phyloP scores from a whole-genome alignment of 352 stramenopile genomes.

The Phytophthora meadii region DNA sequence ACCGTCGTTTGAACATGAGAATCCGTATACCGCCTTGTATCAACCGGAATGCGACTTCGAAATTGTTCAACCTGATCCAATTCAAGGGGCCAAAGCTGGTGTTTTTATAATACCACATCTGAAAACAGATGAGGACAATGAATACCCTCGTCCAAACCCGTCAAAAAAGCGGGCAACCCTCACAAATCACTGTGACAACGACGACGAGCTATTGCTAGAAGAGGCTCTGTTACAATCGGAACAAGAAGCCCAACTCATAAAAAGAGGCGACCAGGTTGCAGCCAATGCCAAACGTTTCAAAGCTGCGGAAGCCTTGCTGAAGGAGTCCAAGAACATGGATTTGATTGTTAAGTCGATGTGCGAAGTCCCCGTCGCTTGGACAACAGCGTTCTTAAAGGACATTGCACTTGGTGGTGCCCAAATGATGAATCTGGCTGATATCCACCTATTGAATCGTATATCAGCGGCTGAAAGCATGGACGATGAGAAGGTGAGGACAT shows the following conservation, averaged over 20 bases:
- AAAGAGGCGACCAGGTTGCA: too few species aligned
- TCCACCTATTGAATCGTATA: background rate
- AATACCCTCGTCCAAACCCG: too few species aligned
- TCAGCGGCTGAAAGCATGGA: background rate
- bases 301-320: too few species aligned
- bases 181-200: too few species aligned
- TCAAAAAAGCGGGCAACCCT: too few species aligned
- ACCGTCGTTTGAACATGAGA: background rate
- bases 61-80: background rate
- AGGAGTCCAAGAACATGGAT: background rate
- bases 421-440: background rate
- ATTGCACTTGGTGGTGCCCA: background rate
- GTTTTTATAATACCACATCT: too few species aligned
- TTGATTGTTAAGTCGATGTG: background rate
- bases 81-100: background rate
- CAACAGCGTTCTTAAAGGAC: background rate
- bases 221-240: too few species aligned
- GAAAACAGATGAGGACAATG: too few species aligned
- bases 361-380: background rate
- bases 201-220: too few species aligned
- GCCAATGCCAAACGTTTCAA: too few species aligned
- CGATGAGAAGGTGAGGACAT: background rate
- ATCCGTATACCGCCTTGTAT: background rate
- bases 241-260: too few species aligned
- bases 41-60: background rate